Base-by-base conservation (phyloP, 1,284 basidiomycete genomes). In the Takashimella tepidaria region DNA sequence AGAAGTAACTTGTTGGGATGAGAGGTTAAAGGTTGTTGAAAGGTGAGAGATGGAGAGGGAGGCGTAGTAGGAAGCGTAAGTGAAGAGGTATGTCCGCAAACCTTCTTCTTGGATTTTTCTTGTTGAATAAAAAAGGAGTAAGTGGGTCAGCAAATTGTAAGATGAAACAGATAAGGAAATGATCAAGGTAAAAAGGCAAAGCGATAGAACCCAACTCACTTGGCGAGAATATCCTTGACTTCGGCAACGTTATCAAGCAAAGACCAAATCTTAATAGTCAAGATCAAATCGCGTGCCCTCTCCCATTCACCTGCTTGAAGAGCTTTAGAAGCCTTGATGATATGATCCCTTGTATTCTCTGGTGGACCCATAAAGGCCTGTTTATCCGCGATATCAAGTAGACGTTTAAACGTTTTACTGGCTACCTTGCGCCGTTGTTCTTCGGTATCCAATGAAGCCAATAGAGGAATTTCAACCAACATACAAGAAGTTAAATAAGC, bases 291-390 rank as follows among this genome's bases (percentile, higher is more conserved):
- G 50, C 88, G 84, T 69, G 92, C 96, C 69, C 87, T 85, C 74
- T 95, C 88, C 96, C 96, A 99, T 68, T 98, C 92, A 47, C 96
- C 95, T 59, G 88, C 85, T 77, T 98, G 92, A 52, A 98, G 78
- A 4, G 96, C 93, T 78, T 93, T 96, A 76, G 88, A 89, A 4
- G 96, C 96, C 77, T 98, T 95, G 90, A 98, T 98, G 74, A 99
- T 95, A 75, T 98, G 95, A 73, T 99, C 96, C 43, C 95, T 81
- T 49, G 95, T 98, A 74, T 91, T 98, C 78, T 99, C 96, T 25
- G 96, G 96, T 2, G 96, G 96, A 16, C 96, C 96, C 42, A 92
- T 93, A 77, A 99, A 98, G 10, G 97, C 88, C 77, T 98, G 93
- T 43, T 93, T 85, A 72, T 98, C 96, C 3, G 95, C 93, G 73